Evolutionary conservation across 2,329 filamentous ascomycete species (phyloP), one percentile per base, ranked within the genome.

Genomic region (Fusarium redolens): DNA sequence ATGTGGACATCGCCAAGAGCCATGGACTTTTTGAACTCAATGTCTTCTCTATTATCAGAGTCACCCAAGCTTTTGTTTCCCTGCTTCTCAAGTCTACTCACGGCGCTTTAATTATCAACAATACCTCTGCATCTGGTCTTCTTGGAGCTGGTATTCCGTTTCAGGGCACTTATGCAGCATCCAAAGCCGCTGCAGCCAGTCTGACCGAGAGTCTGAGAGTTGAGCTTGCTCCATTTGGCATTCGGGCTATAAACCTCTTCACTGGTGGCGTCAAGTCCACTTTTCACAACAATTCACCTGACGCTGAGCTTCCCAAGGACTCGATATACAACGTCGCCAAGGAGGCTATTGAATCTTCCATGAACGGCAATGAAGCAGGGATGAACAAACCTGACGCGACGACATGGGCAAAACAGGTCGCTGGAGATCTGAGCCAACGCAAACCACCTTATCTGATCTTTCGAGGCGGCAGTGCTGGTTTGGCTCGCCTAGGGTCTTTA

Each of bases 161-260:
- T 35, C 78, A 81, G 44, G 77, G 77, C 2, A 37, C 72, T 2
- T 80, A 80, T 54, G 75, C 68, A 30, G 68, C 74, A 18, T 78
- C 78, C 12, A 81, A 81, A 37, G 74, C 76, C 1, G 78, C 79
- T 4, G 64, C 72, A 2, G 37, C 65, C 4, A 72, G 68, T 20
- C 35, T 78, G 20, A 78, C 78, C 0, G 78, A 80, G 17, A 72
- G 55, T 2, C 56, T 78, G 12, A 66, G 78, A 10, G 48, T 73
- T 3, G 79, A 81, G 50, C 77, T 81, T 5, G 60, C 52, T 2
- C 78, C 78, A 0, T 77, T 81, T 4, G 77, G 75, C 3, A 74
- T 81, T 8, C 69, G 71, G 2, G 68, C 76, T 8, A 64, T 80
- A 33, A 77, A 79, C 5, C 38, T 79, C 25, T 43, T 77, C 7